Evolutionary conservation across 352 stramenopile genomes (phyloP).

Genomic region (Plasmopara muralis): DNA sequence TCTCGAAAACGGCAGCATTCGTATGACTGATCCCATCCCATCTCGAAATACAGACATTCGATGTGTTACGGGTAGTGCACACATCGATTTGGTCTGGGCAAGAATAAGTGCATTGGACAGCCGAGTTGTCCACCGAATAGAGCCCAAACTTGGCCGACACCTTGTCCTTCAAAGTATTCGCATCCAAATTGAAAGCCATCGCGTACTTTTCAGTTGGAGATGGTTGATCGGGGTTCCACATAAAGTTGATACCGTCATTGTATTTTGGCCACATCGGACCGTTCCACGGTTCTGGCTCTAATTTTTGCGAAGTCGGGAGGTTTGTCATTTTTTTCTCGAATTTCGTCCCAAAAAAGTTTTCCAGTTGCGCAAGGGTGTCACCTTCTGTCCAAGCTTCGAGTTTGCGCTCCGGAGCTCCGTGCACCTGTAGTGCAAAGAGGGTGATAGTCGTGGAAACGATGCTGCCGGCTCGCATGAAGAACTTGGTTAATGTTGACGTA

Average conservation of each 20-base stretch:
- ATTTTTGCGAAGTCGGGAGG: conserved; percentile 3
- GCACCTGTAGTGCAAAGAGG: not conserved
- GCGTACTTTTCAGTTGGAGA: conserved; percentile 40
- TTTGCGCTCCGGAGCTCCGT: not conserved
- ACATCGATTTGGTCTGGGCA: not conserved
- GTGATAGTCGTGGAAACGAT: not conserved
- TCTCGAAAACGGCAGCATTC: conserved; percentile 22
- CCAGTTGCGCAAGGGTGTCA: conserved; percentile 9
- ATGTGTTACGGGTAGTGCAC: conserved; percentile 19
- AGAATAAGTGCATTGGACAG: conserved; percentile 5
- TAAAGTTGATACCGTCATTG: conserved; percentile 48
- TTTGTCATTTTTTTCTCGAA: conserved; percentile 19
- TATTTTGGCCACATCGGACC: conserved; percentile 37
- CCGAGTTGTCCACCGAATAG: conserved; percentile 6
- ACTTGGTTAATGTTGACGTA: not conserved
- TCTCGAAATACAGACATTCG: conserved; percentile 22
- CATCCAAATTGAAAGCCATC: conserved; percentile 25
- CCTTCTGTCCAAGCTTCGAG: conserved; percentile 1
- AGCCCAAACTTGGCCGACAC: conserved; percentile 27
- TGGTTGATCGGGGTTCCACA: conserved; percentile 18
- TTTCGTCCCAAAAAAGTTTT: conserved; percentile 2
- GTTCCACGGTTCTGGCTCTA: conserved; percentile 6
- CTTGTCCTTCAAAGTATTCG: conserved; percentile 24
- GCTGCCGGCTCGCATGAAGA: not conserved
- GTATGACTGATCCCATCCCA: conserved; percentile 30